Evolutionary conservation across 2,329 filamentous ascomycete species (phyloP).

Genomic region (Diaporthe capsici): DNA sequence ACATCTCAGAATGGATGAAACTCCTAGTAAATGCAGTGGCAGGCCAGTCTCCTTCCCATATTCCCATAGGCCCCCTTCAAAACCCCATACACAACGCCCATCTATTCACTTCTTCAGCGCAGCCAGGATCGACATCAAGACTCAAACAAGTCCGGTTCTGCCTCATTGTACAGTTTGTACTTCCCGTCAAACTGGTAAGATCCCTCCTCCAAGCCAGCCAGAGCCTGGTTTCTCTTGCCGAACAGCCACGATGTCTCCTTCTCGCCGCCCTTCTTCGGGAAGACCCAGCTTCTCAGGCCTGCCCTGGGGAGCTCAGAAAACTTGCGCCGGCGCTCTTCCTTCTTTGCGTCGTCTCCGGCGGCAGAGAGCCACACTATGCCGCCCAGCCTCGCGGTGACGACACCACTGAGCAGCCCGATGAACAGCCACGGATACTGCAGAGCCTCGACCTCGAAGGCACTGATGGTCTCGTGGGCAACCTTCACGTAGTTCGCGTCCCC

Average conservation of each 20-base stretch:
- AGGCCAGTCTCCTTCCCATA: not conserved
- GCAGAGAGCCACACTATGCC: constrained; percentile 58
- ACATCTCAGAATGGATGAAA: not conserved
- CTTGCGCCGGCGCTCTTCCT: constrained; percentile 38
- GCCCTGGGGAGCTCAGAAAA: constrained; percentile 48
- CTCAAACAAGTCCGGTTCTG: constrained; percentile 14
- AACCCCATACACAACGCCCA: not conserved
- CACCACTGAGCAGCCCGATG: constrained; percentile 80
- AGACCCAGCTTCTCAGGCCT: constrained; percentile 48
- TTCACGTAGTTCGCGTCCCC: constrained; percentile 74
- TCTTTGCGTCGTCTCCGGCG: constrained; percentile 36
- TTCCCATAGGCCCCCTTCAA: not conserved
- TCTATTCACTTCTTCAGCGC: not conserved
- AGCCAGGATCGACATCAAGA: not conserved
- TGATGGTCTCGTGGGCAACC: constrained; percentile 80
- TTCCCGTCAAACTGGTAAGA: constrained; percentile 45
- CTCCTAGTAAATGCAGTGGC: constrained; percentile 27
- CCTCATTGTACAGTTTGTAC: constrained; percentile 45
- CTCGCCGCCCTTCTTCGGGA: constrained; percentile 38
- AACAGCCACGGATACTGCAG: constrained; percentile 95
- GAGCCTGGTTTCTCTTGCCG: constrained; percentile 43
- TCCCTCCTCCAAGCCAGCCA: constrained; percentile 43
- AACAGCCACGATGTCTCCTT: constrained; percentile 42
- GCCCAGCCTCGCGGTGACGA: constrained; percentile 83
- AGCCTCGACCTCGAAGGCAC: constrained; percentile 91